Base-by-base conservation (phyloP, 192 early-diverging fungal species). In the Spizellomyces punctatus region DNA sequence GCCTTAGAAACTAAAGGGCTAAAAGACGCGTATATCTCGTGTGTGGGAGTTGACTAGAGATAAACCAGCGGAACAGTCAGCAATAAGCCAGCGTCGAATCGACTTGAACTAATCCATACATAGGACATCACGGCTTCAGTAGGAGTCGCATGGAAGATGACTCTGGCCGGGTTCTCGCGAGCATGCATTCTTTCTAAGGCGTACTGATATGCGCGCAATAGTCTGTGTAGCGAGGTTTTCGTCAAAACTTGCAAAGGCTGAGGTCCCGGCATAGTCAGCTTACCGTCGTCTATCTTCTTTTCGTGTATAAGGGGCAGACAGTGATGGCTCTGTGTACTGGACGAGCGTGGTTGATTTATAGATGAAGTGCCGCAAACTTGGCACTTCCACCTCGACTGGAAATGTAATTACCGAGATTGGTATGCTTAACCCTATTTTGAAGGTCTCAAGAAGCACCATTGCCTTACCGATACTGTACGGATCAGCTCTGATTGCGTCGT, bases 281-380 rank as follows among this genome's bases (percentile, higher is more conserved):
- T 79, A 87, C 81, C 86, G 78, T 76, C 81, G 74, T 63, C 77
- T 82, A 22, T 90, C 86, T 16, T 49, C 54, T 16, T 78, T 63
- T 19, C 76, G 75, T 1, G 84, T 83, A 78, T 92, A 93, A 0
- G 89, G 87, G 12, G 86, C 82, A 4, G 70, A 71, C 43, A 88
- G 78, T 9, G 77, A 75, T 3, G 90, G 88, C 64, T 87, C 85
- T 8, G 89, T 90, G 78, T 89, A 89, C 73, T 92, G 91, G 17
- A 87, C 78, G 48, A 84, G 76, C 9, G 68, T 63, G 52, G 82
- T 87, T 5, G 88, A 85, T 63, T 90, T 88, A 74, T 87, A 92
- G 22, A 90, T 69, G 71, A 93, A 93, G 73, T 94, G 93, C 8
- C 89, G 84, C 8, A 94, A 69, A 8, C 76, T 74, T 27, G 90